Percentiles rank a stretch among this genome's conserved stretches.
Evolutionary conservation across 31 red algal genomes (phyloP).

Genomic region (Bonnemaisonia californica): DNA sequence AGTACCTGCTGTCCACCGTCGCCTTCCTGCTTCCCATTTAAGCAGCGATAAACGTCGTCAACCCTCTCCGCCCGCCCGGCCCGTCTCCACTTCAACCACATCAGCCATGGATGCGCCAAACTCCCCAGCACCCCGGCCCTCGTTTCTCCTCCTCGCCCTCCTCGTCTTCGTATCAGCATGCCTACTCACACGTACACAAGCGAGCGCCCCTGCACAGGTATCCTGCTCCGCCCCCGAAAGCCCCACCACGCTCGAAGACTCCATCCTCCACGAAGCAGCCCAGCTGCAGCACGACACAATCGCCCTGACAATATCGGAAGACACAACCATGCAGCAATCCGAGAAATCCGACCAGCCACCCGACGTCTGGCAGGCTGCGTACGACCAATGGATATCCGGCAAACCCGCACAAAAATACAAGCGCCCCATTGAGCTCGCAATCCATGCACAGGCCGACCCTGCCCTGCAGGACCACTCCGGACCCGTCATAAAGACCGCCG

Average conservation of each 20-base stretch:
- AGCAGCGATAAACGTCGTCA: no score
- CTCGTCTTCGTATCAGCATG: no score
- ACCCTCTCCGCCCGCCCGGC: no score
- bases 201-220: no score
- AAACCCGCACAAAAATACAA: background rate
- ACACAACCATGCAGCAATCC: background rate
- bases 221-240: no score
- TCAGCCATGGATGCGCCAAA: no score
- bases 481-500: background rate
- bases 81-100: no score
- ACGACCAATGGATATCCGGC: background rate
- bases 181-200: no score
- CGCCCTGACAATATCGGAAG: background rate
- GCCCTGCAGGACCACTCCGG: background rate
- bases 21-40: no score
- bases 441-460: background rate
- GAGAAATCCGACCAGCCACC: background rate
- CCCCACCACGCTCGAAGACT: background rate
- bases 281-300: background rate
- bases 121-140: no score
- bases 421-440: background rate
- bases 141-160: no score
- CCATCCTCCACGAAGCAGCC: background rate
- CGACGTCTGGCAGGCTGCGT: background rate
- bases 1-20: no score